These are phyloP conservation scores for Coniferiporia sulphurascens DNA, from an alignment of 1,284 basidiomycete genomes.

Conservation along the genomic window DNA sequence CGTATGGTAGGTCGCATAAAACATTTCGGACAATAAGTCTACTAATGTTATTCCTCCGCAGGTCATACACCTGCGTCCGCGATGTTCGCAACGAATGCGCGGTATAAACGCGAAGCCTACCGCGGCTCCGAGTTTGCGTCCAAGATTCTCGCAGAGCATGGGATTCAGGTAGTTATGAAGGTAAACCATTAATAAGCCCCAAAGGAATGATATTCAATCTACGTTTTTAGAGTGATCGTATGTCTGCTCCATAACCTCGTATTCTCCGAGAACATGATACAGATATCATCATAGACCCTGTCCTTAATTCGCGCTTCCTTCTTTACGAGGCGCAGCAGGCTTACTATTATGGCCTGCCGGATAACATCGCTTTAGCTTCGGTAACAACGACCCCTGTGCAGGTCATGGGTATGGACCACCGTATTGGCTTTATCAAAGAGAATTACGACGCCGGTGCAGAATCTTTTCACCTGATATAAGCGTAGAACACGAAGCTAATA, in stretches of 20 bases:
- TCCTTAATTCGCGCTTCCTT: conserved; percentile 74
- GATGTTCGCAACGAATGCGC: conserved; percentile 61
- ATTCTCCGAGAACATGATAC: neutral
- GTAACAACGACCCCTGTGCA: conserved; percentile 81
- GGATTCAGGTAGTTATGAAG: conserved; percentile 77
- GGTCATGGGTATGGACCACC: conserved; percentile 74
- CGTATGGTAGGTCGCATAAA: conserved; percentile 46
- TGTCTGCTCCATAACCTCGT: neutral
- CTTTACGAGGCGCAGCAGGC: conserved; percentile 86
- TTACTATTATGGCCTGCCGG: conserved; percentile 67
- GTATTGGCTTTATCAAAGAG: conserved; percentile 69
- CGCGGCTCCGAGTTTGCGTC: conserved; percentile 84
- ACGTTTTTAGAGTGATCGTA: conserved; percentile 51
- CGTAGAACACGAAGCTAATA: conserved; percentile 39
- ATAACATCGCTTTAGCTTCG: conserved; percentile 59
- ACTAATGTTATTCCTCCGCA: conserved; percentile 23
- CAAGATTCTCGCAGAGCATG: conserved; percentile 71
- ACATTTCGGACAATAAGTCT: neutral
- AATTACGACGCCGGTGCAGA: conserved; percentile 40
- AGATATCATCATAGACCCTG: conserved; percentile 36
- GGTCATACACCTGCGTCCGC: conserved; percentile 66
- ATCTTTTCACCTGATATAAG: conserved; percentile 24
- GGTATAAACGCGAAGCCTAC: conserved; percentile 85
- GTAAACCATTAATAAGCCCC: conserved; percentile 28
- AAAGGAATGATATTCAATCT: neutral